Evolutionary conservation across 2,329 filamentous ascomycete genomes (phyloP).

Genomic region (Domatiomyces globalis): DNA sequence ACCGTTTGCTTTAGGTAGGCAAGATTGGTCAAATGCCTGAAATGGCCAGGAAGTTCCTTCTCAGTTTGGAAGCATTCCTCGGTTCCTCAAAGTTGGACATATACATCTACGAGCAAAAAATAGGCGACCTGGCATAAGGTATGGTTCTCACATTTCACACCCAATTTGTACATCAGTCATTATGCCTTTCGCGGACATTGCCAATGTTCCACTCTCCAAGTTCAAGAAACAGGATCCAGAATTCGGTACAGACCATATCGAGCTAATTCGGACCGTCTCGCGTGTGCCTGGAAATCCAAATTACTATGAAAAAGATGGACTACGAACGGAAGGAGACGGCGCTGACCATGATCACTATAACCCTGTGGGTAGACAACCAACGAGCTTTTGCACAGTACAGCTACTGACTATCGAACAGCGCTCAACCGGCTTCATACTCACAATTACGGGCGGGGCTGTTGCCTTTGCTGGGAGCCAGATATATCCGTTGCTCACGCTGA

Average conservation of each 20-base stretch:
- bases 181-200: not conserved
- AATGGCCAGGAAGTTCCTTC: too few species aligned
- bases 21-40: too few species aligned
- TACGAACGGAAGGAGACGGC: conserved; percentile 34
- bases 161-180: not conserved
- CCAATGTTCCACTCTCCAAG: not conserved
- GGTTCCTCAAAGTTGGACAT: too few species aligned
- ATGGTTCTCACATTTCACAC: too few species aligned
- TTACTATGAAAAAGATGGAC: conserved; percentile 35
- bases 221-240: not conserved
- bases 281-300: conserved; percentile 24
- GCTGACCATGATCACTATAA: conserved; percentile 35
- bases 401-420: not conserved
- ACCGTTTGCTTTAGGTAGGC: too few species aligned
- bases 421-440: conserved; percentile 2
- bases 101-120: too few species aligned
- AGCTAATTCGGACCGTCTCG: conserved; percentile 20
- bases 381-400: too few species aligned
- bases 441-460: conserved; percentile 1
- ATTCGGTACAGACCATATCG: conserved; percentile 13
- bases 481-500: conserved; percentile 1
- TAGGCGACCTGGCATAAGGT: too few species aligned
- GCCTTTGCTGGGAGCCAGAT: not conserved
- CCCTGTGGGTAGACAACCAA: conserved; percentile 24
- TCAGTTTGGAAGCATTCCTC: too few species aligned